These are phyloP conservation scores for Eucalyptus rudis DNA, from an alignment of 345 rosid species.

Conservation along the genomic window DNA sequence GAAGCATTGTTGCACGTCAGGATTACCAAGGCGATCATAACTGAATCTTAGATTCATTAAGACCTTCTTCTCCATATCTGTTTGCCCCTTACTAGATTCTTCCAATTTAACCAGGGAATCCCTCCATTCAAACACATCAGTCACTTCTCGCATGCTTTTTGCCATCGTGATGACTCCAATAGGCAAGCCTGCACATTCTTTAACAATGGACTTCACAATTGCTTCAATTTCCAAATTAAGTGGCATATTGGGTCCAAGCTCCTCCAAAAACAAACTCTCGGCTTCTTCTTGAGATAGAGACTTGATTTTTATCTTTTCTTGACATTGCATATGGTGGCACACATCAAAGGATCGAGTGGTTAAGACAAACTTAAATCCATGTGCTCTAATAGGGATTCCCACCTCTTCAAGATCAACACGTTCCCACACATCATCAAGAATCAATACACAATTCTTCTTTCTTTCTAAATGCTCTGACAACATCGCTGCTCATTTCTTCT, in stretches of 20 bases:
- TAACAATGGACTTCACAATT: background rate
- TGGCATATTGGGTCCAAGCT: background rate
- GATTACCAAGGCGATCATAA: background rate
- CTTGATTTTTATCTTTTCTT: background rate
- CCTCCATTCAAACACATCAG: background rate
- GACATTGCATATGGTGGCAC: background rate
- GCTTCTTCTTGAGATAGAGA: background rate
- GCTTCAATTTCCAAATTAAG: background rate
- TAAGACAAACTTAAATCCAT: background rate
- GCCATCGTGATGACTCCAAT: background rate
- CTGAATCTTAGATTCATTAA: background rate
- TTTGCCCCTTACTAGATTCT: background rate
- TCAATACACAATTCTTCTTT: background rate
- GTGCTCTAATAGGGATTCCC: background rate
- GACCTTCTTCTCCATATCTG: background rate
- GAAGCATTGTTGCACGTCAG: background rate
- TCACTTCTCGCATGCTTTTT: background rate
- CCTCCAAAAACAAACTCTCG: background rate
- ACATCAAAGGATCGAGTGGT: background rate
- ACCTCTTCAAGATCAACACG: background rate
- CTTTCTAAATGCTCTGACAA: too few species aligned
- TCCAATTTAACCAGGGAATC: background rate
- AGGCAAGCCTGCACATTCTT: slow-evolving; percentile 4
- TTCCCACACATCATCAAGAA: background rate
- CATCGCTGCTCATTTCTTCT: too few species aligned